These are phyloP conservation scores for Aspergillus nidulans DNA, from an alignment of 495 filamentous ascomycete species.

Conservation along the genomic window DNA sequence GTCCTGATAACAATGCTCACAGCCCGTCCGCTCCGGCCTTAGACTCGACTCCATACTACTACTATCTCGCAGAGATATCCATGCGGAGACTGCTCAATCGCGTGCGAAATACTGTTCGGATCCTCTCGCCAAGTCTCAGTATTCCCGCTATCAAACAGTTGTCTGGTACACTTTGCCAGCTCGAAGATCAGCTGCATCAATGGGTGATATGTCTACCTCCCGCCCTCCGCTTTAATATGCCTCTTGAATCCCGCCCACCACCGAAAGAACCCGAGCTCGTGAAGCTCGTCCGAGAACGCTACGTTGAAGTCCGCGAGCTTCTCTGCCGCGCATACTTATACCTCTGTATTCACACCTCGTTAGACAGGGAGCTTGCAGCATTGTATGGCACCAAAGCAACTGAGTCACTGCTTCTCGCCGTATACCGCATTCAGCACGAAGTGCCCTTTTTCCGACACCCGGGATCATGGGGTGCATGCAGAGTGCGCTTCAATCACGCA, in stretches of 20 bases:
- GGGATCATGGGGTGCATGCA: conserved; percentile 29
- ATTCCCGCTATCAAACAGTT: conserved; percentile 24
- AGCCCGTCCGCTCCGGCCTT: conserved; percentile 20
- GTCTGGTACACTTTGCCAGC: conserved; percentile 24
- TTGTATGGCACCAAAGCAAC: conserved; percentile 25
- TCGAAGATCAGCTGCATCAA: conserved; percentile 33
- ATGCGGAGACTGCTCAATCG: conserved; percentile 36
- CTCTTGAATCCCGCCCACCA: conserved; percentile 19
- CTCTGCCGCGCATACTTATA: conserved; percentile 37
- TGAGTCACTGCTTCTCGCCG: conserved; percentile 22
- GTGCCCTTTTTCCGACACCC: conserved; percentile 30
- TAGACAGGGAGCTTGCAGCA: conserved; percentile 17
- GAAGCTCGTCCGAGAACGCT: conserved; percentile 34
- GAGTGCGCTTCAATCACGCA: conserved; percentile 29
- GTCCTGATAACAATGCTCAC: conserved; percentile 15
- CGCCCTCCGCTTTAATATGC: conserved; percentile 29
- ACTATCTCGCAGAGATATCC: conserved; percentile 38
- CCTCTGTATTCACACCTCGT: conserved; percentile 25
- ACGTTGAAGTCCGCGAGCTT: conserved; percentile 37
- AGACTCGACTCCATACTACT: conserved; percentile 32
- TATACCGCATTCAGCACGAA: conserved; percentile 27
- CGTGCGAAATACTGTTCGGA: conserved; percentile 30
- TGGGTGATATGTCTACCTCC: conserved; percentile 34
- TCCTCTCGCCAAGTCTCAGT: conserved; percentile 26
- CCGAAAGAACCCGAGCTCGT: conserved; percentile 29